These are phyloP conservation scores for Letharia lupina DNA, from an alignment of 495 filamentous ascomycete species.

Conservation along the genomic window DNA sequence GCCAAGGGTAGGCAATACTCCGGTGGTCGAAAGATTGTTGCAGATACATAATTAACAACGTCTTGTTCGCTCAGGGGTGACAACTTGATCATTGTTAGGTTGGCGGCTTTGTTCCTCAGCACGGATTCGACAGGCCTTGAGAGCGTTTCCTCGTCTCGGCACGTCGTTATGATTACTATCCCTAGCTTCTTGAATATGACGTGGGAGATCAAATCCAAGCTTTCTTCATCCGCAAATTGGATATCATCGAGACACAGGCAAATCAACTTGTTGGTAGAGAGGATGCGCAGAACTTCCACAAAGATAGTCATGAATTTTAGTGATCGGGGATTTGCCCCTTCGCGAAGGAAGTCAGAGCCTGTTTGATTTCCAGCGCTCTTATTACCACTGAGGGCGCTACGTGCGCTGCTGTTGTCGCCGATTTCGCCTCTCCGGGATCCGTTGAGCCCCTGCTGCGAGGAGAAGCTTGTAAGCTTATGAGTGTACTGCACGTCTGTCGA, in stretches of 20 bases:
- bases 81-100: conserved; percentile 58
- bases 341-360: conserved; percentile 53
- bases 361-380: conserved; percentile 5
- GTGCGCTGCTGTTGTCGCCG: conserved; percentile 9
- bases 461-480: neutral
- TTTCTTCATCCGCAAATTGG: conserved; percentile 81
- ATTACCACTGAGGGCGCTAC: conserved; percentile 10
- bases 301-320: conserved; percentile 77
- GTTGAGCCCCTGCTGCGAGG: conserved; percentile 12
- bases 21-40: conserved; percentile 55
- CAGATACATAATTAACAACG: conserved; percentile 65
- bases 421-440: conserved; percentile 19
- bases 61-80: conserved; percentile 63
- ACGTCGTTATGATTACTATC: conserved; percentile 56
- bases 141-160: conserved; percentile 23
- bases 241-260: conserved; percentile 80
- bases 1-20: conserved; percentile 52
- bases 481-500: conserved; percentile 15
- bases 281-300: conserved; percentile 69
- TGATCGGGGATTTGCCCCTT: conserved; percentile 60
- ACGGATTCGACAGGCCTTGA: conserved; percentile 32
- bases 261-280: conserved; percentile 70
- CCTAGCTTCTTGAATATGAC: conserved; percentile 65
- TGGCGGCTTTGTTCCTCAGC: conserved; percentile 36
- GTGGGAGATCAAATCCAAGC: conserved; percentile 65